Evolutionary conservation across 2,329 filamentous ascomycete species (phyloP), one percentile per base, ranked within the genome.

Genomic region (Penicillium sp.): DNA sequence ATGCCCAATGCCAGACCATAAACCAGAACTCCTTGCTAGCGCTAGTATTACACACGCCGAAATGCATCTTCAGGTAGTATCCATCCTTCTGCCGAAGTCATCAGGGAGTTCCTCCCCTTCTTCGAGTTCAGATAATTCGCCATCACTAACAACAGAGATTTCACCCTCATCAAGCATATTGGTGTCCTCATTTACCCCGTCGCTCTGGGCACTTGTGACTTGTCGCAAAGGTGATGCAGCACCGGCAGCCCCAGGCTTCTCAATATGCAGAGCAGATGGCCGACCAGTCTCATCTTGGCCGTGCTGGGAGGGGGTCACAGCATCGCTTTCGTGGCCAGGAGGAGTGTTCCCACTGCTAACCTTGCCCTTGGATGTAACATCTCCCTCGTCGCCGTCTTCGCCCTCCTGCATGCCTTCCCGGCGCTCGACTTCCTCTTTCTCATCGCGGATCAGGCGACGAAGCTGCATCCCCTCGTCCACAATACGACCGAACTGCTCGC

Each of bases 361-460:
- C 60, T 78, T 77, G 20, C 79, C 82, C 37, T 74, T 75, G 2
- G 78, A 82, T 2, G 74, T 76, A 32, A 74, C 74, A 53, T 82
- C 82, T 6, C 73, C 82, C 14, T 81, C 80, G 58, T 81, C 80
- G 5, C 77, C 82, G 37, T 86, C 85, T 63, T 87, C 80, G 5
- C 77, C 80, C 59, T 82, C 87, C 46, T 85, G 87, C 61, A 91
- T 91, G 31, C 90, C 91, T 73, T 95, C 91, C 53, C 91, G 84
- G 40, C 90, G 81, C 75, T 96, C 92, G 0, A 94, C 90, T 75
- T 96, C 92, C 72, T 96, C 92, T 76, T 96, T 96, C 79, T 97
- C 93, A 68, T 96, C 92, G 58, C 92, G 86, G 68, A 97, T 96
- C 72, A 95, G 81, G 47, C 90, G 82, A 56, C 92, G 81, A 72